Conservation (phyloP, 179 eudicot species). For the Amaranthus tricolor region DNA sequence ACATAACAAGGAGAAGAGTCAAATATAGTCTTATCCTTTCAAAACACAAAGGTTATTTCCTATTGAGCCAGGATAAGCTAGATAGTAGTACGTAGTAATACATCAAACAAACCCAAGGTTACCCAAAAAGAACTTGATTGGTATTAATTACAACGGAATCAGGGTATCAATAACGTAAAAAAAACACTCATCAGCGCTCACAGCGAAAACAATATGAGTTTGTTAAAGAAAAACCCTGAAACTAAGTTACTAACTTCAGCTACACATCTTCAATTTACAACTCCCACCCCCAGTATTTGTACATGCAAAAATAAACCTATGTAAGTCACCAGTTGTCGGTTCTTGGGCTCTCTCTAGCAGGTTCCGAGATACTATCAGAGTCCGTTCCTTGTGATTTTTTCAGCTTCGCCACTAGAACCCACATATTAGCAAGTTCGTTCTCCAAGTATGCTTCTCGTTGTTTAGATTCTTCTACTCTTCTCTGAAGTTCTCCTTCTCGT, state of each 20-base stretch:
- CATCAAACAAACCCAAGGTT: neutral
- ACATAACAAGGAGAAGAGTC: too few relatives aligned
- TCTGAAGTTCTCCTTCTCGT: conserved; percentile 68
- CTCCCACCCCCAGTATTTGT: conserved; percentile 20
- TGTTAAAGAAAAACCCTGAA: conserved; percentile 17
- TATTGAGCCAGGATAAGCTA: neutral
- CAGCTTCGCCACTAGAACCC: conserved; percentile 95
- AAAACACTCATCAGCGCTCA: conserved; percentile 15
- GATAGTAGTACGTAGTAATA: neutral
- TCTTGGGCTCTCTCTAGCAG: conserved; percentile 34
- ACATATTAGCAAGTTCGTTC: conserved; percentile 98
- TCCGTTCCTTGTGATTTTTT: conserved; percentile 75
- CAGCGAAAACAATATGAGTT: neutral
- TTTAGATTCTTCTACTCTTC: conserved; percentile 80
- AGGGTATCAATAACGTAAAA: conserved; percentile 22
- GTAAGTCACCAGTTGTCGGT: conserved; percentile 29
- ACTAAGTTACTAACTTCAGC: conserved; percentile 10
- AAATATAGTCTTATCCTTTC: too few relatives aligned
- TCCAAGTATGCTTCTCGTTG: conserved; percentile 95
- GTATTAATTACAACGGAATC: conserved; percentile 25
- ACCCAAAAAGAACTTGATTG: conserved; percentile 10
- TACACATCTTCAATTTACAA: conserved; percentile 27
- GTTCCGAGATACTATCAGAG: conserved; percentile 38
- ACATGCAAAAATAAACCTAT: conserved; percentile 17
- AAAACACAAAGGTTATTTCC: too few relatives aligned